Percentiles rank a stretch among this genome's conserved stretches.
phyloP scores from a whole-genome alignment of 352 stramenopile genomes.

The Phytophthora colocasiae region DNA sequence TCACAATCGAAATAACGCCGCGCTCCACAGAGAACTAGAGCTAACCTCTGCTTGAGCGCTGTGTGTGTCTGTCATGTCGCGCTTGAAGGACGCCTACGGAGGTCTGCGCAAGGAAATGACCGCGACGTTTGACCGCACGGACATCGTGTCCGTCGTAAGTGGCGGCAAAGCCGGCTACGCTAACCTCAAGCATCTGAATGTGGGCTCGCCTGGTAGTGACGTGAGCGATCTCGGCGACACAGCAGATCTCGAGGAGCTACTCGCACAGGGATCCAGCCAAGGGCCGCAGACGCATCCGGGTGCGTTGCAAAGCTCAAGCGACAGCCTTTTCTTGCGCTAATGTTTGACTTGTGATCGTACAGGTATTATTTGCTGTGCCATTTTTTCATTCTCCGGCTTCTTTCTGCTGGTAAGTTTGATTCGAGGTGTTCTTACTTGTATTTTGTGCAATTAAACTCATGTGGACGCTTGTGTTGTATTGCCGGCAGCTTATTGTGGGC shows the following conservation, averaged over 20 bases:
- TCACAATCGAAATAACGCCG: slow-evolving; percentile 33
- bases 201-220: slow-evolving; percentile 78
- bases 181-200: slow-evolving; percentile 85
- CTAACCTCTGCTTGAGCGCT: slow-evolving; percentile 24
- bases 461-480: slow-evolving; percentile 9
- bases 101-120: slow-evolving; percentile 84
- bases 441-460: background rate
- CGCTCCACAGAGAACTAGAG: slow-evolving; percentile 17
- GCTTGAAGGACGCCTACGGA: slow-evolving; percentile 83
- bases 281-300: slow-evolving; percentile 77
- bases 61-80: slow-evolving; percentile 49
- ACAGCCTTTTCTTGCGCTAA: no score
- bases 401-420: slow-evolving; percentile 61
- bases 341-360: background rate
- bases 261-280: slow-evolving; percentile 75
- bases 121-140: slow-evolving; percentile 67
- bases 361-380: slow-evolving; percentile 81
- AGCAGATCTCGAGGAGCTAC: slow-evolving; percentile 79
- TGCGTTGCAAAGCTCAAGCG: slow-evolving; percentile 17
- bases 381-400: slow-evolving; percentile 81
- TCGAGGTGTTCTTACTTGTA: background rate
- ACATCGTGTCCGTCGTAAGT: slow-evolving; percentile 75
- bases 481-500: slow-evolving; percentile 78
- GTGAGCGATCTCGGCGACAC: slow-evolving; percentile 84
- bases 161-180: slow-evolving; percentile 80